Conservation (phyloP, 805 yeast genomes). For the Nakazawaea peltata region DNA sequence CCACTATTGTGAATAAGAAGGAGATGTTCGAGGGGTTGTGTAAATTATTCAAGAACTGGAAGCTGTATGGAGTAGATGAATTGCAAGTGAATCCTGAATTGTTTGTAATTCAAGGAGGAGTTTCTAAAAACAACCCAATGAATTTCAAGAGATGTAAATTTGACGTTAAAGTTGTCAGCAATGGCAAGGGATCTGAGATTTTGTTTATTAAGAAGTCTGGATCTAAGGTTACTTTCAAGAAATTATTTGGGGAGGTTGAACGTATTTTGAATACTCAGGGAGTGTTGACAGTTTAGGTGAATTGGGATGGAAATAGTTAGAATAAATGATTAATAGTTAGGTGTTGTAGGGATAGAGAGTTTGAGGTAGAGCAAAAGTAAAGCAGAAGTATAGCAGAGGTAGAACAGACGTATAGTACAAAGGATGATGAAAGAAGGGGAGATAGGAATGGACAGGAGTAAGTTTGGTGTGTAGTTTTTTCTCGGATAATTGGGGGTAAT, state of each 20-base stretch:
- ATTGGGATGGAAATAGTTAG: no score
- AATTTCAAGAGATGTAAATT: conserved; percentile 59
- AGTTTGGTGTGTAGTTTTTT: no score
- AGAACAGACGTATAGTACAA: no score
- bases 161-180: conserved; percentile 39
- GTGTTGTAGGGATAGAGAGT: no score
- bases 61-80: conserved; percentile 58
- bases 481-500: no score
- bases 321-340: no score
- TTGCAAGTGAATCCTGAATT: conserved; percentile 36
- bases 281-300: conserved; percentile 27
- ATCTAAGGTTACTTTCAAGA: conserved; percentile 51
- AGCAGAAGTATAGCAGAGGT: no score
- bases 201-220: conserved; percentile 60
- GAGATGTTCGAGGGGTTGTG: conserved; percentile 60
- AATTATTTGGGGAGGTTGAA: conserved; percentile 54
- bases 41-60: conserved; percentile 60
- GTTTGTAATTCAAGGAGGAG: conserved; percentile 47
- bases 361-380: no score
- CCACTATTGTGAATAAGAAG: conserved; percentile 28
- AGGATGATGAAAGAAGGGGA: no score
- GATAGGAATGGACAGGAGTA: no score
- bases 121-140: conserved; percentile 53
- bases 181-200: conserved; percentile 44
- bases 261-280: conserved; percentile 60